A percentile compares a stretch with the other conserved stretches of the same genome.
Conservation (phyloP, 768 basidiomycete species). For the Trametes elegans region DNA sequence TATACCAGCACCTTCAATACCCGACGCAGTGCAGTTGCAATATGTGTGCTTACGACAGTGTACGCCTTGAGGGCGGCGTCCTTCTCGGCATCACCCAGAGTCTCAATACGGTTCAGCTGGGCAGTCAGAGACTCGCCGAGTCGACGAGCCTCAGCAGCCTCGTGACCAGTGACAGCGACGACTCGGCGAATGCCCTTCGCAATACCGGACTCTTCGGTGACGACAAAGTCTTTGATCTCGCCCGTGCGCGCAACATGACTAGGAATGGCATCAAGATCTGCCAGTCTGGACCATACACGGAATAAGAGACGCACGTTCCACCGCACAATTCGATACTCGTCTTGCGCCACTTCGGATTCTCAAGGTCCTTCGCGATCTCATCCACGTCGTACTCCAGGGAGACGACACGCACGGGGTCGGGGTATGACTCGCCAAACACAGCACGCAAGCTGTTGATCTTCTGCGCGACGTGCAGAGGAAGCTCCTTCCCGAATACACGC, state of each 20-base stretch:
- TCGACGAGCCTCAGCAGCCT: constrained; percentile 80
- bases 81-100: constrained; percentile 70
- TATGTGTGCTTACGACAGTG: constrained; percentile 53
- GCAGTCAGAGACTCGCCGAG: constrained; percentile 60
- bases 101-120: constrained; percentile 61
- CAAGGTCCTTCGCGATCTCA: constrained; percentile 80
- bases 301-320: constrained; percentile 71
- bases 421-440: constrained; percentile 97
- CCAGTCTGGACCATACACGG: not conserved
- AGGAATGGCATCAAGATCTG: not conserved
- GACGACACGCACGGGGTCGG: constrained; percentile 96
- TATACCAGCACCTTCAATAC: constrained; percentile 32
- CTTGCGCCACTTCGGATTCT: constrained; percentile 85
- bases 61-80: constrained; percentile 85
- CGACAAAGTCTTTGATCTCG: constrained; percentile 94
- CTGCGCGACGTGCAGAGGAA: constrained; percentile 72
- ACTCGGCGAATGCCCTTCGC: constrained; percentile 97
- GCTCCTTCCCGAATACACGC: constrained; percentile 83
- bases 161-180: constrained; percentile 91
- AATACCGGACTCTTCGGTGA: constrained; percentile 94
- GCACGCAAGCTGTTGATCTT: constrained; percentile 93
- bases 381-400: constrained; percentile 85
- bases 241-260: constrained; percentile 96
- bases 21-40: not conserved
- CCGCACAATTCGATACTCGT: constrained; percentile 98